phyloP scores from a whole-genome alignment of 2,329 filamentous ascomycete genomes.

The Arthrocladium fulminans region DNA sequence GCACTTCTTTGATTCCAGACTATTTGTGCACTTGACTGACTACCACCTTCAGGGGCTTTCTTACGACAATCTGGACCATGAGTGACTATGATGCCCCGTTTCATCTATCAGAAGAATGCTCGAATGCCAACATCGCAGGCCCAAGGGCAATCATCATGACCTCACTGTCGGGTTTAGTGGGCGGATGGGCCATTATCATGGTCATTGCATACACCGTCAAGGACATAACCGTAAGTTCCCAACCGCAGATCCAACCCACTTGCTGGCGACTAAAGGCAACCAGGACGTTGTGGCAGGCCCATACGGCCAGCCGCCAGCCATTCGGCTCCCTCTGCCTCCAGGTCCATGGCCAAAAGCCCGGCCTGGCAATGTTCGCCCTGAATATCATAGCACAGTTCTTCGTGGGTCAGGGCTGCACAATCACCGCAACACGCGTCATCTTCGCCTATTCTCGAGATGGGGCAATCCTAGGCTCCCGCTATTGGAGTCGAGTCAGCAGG shows the following conservation, averaged over 20 bases:
- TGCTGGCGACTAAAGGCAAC: background rate
- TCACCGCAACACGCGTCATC: conserved; percentile 24
- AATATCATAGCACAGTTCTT: conserved; percentile 28
- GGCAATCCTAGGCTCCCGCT: conserved; percentile 23
- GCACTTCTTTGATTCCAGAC: conserved; percentile 9
- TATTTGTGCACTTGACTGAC: no score
- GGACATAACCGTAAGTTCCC: conserved; percentile 17
- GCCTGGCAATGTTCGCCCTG: conserved; percentile 27
- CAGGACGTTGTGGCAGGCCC: conserved; percentile 24
- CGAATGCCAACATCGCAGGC: conserved; percentile 27
- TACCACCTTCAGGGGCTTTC: conserved; percentile 32
- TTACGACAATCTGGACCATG: conserved; percentile 33
- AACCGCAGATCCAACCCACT: background rate
- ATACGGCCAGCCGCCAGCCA: conserved; percentile 29
- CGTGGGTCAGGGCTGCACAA: conserved; percentile 26
- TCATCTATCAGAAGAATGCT: conserved; percentile 28
- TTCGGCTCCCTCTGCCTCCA: conserved; percentile 27
- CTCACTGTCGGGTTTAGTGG: conserved; percentile 23
- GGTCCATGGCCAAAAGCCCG: conserved; percentile 24
- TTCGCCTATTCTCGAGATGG: conserved; percentile 28
- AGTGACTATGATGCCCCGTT: conserved; percentile 27
- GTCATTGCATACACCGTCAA: conserved; percentile 27
- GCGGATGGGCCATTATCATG: conserved; percentile 25
- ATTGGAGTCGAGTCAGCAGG: conserved; percentile 24
- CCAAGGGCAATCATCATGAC: conserved; percentile 29